Evolutionary conservation across 2,329 filamentous ascomycete genomes (phyloP).

Genomic region (Dendryphion nanum): DNA sequence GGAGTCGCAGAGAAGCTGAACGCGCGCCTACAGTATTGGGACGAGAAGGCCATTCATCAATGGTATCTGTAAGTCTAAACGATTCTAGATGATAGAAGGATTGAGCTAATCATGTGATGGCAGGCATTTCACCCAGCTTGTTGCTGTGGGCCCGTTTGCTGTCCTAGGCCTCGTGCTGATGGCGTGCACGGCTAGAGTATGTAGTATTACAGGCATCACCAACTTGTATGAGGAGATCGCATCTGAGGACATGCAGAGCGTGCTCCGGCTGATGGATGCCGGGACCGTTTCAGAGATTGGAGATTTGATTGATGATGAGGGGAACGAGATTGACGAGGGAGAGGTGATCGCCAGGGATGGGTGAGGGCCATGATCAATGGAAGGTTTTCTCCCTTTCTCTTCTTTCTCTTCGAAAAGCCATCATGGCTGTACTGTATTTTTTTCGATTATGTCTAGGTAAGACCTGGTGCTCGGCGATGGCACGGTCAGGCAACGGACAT

Average conservation of each 20-base stretch:
- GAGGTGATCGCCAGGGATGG: conserved; percentile 3
- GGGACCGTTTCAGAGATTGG: conserved; percentile 37
- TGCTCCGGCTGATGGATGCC: conserved; percentile 44
- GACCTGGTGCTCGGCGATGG: no score
- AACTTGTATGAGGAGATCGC: conserved; percentile 43
- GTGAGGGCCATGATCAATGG: no score
- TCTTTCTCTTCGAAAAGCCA: no score
- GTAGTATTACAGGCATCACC: conserved; percentile 42
- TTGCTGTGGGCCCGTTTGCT: conserved; percentile 46
- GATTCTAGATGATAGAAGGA: not conserved
- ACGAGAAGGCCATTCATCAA: conserved; percentile 32
- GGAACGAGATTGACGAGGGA: no score
- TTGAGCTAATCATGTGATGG: conserved; percentile 4
- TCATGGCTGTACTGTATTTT: no score
- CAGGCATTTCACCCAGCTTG: conserved; percentile 45
- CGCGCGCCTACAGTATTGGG: conserved; percentile 38
- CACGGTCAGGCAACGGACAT: no score
- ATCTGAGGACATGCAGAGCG: conserved; percentile 41
- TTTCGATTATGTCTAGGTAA: no score
- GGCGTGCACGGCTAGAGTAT: conserved; percentile 41
- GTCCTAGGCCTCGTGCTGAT: conserved; percentile 47
- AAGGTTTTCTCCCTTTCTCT: no score
- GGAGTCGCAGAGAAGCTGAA: conserved; percentile 23
- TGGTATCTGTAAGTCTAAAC: conserved; percentile 36
- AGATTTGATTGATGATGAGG: conserved; percentile 21